phyloP scores from a whole-genome alignment of 768 basidiomycete species.

The Tricholoma furcatifolium region DNA sequence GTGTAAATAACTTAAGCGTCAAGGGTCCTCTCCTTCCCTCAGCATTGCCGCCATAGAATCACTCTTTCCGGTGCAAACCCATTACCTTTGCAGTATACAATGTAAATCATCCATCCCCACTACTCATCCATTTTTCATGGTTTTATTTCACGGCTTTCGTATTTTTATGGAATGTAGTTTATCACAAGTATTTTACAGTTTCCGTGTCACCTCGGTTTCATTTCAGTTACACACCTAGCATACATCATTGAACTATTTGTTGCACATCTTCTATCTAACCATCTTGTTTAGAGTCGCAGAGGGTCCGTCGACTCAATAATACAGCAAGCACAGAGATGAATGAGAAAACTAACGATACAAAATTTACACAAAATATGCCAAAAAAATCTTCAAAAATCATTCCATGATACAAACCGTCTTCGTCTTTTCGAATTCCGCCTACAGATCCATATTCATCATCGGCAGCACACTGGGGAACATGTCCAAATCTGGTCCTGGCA shows the following conservation, averaged over 20 bases:
- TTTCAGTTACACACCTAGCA: not conserved
- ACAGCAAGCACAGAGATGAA: no score
- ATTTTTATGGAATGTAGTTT: slow-evolving; percentile 9
- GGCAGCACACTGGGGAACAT: slow-evolving; percentile 10
- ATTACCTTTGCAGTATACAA: not conserved
- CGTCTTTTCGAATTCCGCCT: not conserved
- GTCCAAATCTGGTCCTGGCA: slow-evolving; percentile 11
- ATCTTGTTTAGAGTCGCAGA: not conserved
- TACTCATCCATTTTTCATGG: not conserved
- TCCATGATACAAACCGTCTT: not conserved
- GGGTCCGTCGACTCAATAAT: no score
- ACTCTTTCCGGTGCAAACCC: not conserved
- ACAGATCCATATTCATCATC: slow-evolving; percentile 12
- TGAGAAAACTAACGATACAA: not conserved
- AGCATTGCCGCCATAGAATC: slow-evolving; percentile 1
- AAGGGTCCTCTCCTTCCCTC: not conserved
- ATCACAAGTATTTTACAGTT: not conserved
- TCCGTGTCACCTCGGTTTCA: not conserved
- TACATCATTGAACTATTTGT: not conserved
- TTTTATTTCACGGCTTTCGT: not conserved
- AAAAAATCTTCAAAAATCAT: not conserved
- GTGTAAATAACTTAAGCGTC: not conserved
- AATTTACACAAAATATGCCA: not conserved
- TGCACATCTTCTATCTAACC: not conserved
- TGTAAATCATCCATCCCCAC: slow-evolving; percentile 5